A percentile compares a stretch with the other conserved stretches of the same genome.
Conservation (phyloP, 2,329 filamentous ascomycete genomes). For the Gliomastix tumulicola region DNA sequence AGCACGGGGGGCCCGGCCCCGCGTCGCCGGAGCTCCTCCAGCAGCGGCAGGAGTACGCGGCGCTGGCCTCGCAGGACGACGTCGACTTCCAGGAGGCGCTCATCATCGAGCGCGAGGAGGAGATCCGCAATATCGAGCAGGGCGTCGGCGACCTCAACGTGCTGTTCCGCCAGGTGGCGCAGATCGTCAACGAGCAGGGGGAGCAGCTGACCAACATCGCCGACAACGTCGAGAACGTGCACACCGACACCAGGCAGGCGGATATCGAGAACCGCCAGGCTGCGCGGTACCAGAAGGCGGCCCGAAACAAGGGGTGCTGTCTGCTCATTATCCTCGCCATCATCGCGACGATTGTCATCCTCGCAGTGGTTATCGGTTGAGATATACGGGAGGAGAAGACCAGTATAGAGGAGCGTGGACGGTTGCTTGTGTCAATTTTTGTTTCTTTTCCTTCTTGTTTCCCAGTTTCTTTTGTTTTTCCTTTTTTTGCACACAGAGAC, state of each 20-base stretch:
- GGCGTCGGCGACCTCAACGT: constrained; percentile 94
- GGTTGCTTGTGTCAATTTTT: no score
- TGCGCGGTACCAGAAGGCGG: constrained; percentile 89
- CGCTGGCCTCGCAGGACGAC: constrained; percentile 83
- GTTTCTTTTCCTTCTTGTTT: no score
- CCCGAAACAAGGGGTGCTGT: constrained; percentile 90
- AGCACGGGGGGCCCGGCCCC: constrained; percentile 1
- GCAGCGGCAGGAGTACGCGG: constrained; percentile 66
- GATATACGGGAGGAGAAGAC: no score
- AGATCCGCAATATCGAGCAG: constrained; percentile 97
- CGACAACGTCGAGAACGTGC: constrained; percentile 79
- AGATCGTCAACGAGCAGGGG: constrained; percentile 93
- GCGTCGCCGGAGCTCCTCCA: constrained; percentile 34
- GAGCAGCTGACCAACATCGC: constrained; percentile 81
- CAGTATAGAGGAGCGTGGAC: no score
- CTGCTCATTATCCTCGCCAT: constrained; percentile 81
- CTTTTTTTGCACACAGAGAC: no score
- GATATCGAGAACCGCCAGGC: constrained; percentile 81
- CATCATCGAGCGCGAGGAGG: constrained; percentile 92
- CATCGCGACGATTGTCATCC: constrained; percentile 80
- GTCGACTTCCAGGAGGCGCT: constrained; percentile 96
- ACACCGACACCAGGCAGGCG: constrained; percentile 75
- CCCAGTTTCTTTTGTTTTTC: constrained; percentile 1
- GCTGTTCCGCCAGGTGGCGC: constrained; percentile 93
- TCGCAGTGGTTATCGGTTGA: constrained; percentile 77